Evolutionary conservation across 148 eudicot genomes (phyloP), one percentile per base, ranked within the genome.

Genomic region (Rhododendron williamsianum): DNA sequence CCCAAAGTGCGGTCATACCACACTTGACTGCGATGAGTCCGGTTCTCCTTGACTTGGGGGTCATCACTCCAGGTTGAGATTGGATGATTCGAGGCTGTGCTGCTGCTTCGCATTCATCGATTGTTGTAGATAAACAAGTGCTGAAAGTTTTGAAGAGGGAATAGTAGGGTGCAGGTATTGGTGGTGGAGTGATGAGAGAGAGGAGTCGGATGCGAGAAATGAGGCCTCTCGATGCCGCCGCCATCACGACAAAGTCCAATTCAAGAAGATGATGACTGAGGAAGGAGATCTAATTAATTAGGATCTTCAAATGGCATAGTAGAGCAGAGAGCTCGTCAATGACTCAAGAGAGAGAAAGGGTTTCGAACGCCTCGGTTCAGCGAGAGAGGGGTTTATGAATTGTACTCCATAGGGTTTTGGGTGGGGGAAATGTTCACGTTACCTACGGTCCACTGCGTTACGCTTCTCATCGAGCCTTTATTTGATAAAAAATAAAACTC

Each of bases 1-100:
- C 99, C 99, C 99, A 97, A 83, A 94, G 85, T 0, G 96, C 98
- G 72, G 91, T 91, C 99, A 97, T 95, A 76, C 99, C 98, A 86
- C 99, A 97, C 86, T 97, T 97, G 21, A 97, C 88, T 23, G 96
- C 99, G 33, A 97, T 93, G 27, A 89, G 86, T 1, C 99, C 99
- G 15, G 96, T 95, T 78, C 99, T 86, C 73, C 65, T 92, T 23
- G 99, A 97, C 0, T 87, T 78, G n/a, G 90, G 90, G 33, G 86
- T 87, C 99, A 97, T 97, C 0, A 89, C 86, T 49, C 97, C 89
- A 2, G 92, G 87, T 65, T 91, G 92, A 3, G 91, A 84, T 80
- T 91, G 93, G 6, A 96, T 92, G 27, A 95, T 87, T 69, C 98
- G 87, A 36, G 84, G 82, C 76, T 45, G 45, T 41, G 45, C 56